Base-by-base conservation (phyloP, 768 basidiomycete species). In the Porphyrellus cyaneotinctus region DNA sequence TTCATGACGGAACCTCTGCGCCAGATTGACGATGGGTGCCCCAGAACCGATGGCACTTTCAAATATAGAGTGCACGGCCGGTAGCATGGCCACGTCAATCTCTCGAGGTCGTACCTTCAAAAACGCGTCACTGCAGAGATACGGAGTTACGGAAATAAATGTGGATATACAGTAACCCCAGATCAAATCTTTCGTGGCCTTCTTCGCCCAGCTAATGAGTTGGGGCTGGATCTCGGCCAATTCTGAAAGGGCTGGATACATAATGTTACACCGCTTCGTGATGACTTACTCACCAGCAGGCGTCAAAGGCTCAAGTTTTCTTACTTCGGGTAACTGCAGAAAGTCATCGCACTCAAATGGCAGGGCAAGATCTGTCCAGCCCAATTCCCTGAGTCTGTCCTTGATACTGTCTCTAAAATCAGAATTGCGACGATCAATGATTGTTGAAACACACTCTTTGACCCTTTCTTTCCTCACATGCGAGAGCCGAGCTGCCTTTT, bases 81-180 rank as follows among this genome's bases (percentile, higher is more conserved):
- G 49, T 4, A 53, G 13, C 49, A 33, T 36, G 26, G 35, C 48
- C 7, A 58, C 30, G 42, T 58, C 59, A n/a, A 61, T 32, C 24
- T 2, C 3, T 13, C 0, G 24, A 12, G 55, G 59, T 30, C 7
- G 35, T 14, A 50, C 47, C 32, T 33, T 35, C 45, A 47, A 17
- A 32, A 47, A 36, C 17, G 30, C 1, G 13, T 52, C 32, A 28
- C 26, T 28, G 26, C 26, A 28, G 26, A 28, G 9, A 28, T 4
- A 28, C 9, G 9, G 9, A 28, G 26, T 28, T 9, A 28, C 26
- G 26, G 5, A 28, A 5, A 4, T 28, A 9, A 28, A 28, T 28
- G 14, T 17, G 2, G 1, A 7, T 11, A 17, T 12, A 13, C 20
- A 28, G 4, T 17, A 2, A 0, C 6, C 1, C 36, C 38, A 23